Evolutionary conservation across 495 filamentous ascomycete genomes (phyloP), one percentile per base, ranked within the genome.

Genomic region (Parmelia sp.): DNA sequence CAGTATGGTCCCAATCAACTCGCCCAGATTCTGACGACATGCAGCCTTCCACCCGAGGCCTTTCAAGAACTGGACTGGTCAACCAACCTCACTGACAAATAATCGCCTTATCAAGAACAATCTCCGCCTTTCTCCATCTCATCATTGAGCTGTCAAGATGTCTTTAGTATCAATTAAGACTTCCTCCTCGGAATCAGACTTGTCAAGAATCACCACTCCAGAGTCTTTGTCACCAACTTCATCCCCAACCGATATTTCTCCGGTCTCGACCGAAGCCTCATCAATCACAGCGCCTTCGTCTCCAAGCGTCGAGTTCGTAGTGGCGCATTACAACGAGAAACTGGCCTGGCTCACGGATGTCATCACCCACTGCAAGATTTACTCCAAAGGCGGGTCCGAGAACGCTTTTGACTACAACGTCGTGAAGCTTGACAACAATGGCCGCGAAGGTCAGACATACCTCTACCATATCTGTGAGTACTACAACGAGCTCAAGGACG

Each of bases 381-480:
- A 67, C 61, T 62, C 61, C 42, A 67, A 67, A 60, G 65, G 65
- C n/a, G 61, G 61, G 11, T 27, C 37, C 2, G 60, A 53, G 36
- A 64, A 67, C 61, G 35, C 57, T 8, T 61, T 61, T 21, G 33
- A 33, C 8, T 51, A 31, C 29, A 44, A 57, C 0, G 49, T 59
- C 29, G 29, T 51, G 35, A 31, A 49, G n/a, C 56, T 67, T 19
- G 42, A 59, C 19, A 67, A 67, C 61, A 64, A 64, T 27, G 65
- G 65, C 57, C 65, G 65, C 27, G 65, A 67, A 59, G 65, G 65
- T 12, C 65, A 63, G 17, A 60, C 59, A 4, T 67, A 69, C 29
- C 56, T 66, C 14, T 73, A 74, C 5, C 73, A 83, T 60, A 76
- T 82, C 31, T 75, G 79, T 55, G 73, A 77, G 27, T 74, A 80